phyloP scores from a whole-genome alignment of 1,284 basidiomycete species.

The Cutaneotrichosporon sp. region DNA sequence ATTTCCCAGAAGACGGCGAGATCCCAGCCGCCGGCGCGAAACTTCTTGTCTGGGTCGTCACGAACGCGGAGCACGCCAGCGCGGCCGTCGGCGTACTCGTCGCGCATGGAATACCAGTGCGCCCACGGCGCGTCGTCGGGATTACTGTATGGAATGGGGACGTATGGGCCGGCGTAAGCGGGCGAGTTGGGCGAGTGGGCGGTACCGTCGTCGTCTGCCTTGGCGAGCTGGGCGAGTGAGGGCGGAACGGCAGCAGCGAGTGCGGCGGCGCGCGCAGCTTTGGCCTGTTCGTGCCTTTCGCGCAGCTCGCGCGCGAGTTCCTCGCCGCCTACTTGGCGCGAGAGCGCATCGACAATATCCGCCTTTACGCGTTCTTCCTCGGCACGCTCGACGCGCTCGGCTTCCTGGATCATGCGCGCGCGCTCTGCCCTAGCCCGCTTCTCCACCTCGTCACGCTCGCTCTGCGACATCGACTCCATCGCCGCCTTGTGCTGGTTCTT shows the following conservation, averaged over 20 bases:
- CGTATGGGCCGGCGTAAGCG: constrained; percentile 42
- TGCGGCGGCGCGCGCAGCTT: constrained; percentile 27
- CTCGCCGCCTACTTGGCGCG: constrained; percentile 51
- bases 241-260: constrained; percentile 29
- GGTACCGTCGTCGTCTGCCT: constrained; percentile 3
- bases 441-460: constrained; percentile 66
- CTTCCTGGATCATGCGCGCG: constrained; percentile 59
- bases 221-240: constrained; percentile 8
- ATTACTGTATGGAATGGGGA: constrained; percentile 41
- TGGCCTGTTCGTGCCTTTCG: constrained; percentile 43
- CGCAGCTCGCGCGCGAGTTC: constrained; percentile 57
- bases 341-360: constrained; percentile 72
- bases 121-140: constrained; percentile 24
- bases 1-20: constrained; percentile 81
- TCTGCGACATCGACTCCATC: constrained; percentile 45
- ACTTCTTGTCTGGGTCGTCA: constrained; percentile 69
- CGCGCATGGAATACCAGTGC: constrained; percentile 27
- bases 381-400: constrained; percentile 58
- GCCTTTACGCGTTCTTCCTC: constrained; percentile 45
- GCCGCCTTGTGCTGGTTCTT: constrained; percentile 66
- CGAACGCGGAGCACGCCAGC: constrained; percentile 58
- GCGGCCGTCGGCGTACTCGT: constrained; percentile 46
- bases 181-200: constrained; percentile 33
- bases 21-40: constrained; percentile 76
- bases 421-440: constrained; percentile 62